A percentile compares a stretch with the other conserved stretches of the same genome.
Conservation (phyloP, 495 filamentous ascomycete genomes). For the Tetracladium marchalianum region DNA sequence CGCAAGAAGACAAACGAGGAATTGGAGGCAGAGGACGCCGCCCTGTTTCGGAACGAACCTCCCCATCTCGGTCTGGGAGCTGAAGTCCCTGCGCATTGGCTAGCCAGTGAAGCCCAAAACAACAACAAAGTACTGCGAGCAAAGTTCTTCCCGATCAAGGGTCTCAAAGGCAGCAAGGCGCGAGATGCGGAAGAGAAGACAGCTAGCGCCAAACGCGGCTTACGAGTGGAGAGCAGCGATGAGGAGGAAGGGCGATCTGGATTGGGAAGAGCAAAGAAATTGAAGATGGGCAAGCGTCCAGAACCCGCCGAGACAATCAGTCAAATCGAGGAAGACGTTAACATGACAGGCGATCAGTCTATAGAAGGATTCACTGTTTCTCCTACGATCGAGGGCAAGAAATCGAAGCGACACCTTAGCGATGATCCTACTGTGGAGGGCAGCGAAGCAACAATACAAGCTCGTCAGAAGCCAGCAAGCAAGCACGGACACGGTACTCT, state of each 20-base stretch:
- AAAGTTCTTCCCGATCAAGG: constrained; percentile 23
- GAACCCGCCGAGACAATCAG: no score
- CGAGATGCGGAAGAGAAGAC: constrained; percentile 22
- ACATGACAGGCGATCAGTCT: no score
- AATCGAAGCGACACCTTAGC: background rate
- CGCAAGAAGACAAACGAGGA: constrained; percentile 36
- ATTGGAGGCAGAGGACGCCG: constrained; percentile 30
- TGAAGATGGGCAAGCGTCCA: constrained; percentile 10
- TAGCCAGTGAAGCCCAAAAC: constrained; percentile 26
- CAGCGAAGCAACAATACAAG: no score
- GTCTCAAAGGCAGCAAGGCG: constrained; percentile 17
- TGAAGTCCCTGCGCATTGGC: constrained; percentile 28
- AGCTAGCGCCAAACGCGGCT: constrained; percentile 17
- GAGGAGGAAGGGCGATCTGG: constrained; percentile 47
- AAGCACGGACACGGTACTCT: no score
- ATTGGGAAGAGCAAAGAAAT: constrained; percentile 36
- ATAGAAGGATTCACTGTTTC: no score
- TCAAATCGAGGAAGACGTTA: no score
- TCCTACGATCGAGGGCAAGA: background rate
- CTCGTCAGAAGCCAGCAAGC: no score
- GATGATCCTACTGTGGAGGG: no score
- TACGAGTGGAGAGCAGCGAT: constrained; percentile 23
- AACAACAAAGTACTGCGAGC: constrained; percentile 31
- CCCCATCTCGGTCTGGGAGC: constrained; percentile 34
- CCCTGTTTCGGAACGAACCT: constrained; percentile 29